phyloP scores from a whole-genome alignment of 2,329 filamentous ascomycete species.

The Penicillium sp. region DNA sequence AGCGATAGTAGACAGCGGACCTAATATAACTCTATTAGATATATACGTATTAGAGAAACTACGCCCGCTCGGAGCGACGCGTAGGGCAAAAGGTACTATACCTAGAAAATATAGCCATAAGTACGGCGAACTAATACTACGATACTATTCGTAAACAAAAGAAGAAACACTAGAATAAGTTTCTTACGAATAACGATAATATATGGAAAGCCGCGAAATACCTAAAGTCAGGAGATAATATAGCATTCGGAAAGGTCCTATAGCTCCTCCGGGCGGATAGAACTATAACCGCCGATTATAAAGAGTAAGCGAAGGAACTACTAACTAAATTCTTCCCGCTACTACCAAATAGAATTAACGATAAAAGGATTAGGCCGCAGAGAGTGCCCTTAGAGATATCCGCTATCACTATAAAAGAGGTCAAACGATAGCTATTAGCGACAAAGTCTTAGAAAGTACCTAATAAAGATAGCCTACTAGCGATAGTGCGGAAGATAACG shows the following conservation, averaged over 20 bases:
- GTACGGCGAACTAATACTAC: slow-evolving; percentile 18
- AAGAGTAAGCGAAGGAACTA: slow-evolving; percentile 15
- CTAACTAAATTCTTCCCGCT: slow-evolving; percentile 16
- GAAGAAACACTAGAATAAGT: slow-evolving; percentile 26
- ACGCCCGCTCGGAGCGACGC: slow-evolving; percentile 10
- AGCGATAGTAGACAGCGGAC: slow-evolving; percentile 24
- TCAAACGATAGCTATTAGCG: slow-evolving; percentile 10
- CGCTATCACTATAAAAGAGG: slow-evolving; percentile 21
- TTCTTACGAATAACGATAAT: slow-evolving; percentile 24
- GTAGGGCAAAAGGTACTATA: slow-evolving; percentile 15
- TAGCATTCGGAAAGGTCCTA: no score
- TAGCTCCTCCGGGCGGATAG: slow-evolving; percentile 16
- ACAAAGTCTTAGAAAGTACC: slow-evolving; percentile 17
- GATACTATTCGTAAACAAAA: slow-evolving; percentile 23
- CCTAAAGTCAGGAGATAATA: slow-evolving; percentile 20
- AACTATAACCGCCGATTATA: slow-evolving; percentile 11
- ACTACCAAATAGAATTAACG: slow-evolving; percentile 12
- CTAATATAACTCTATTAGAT: slow-evolving; percentile 17
- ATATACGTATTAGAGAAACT: slow-evolving; percentile 17
- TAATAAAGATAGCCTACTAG: slow-evolving; percentile 16
- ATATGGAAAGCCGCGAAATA: slow-evolving; percentile 28
- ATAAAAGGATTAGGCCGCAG: slow-evolving; percentile 12
- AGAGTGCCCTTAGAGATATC: slow-evolving; percentile 11
- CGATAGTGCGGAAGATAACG: slow-evolving; percentile 22
- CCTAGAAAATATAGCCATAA: slow-evolving; percentile 26